Percentiles rank a stretch among this genome's conserved stretches.
These are phyloP conservation scores for Dothidotthia symphoricarpi DNA, from an alignment of 2,329 filamentous ascomycete species.

Conservation along the genomic window DNA sequence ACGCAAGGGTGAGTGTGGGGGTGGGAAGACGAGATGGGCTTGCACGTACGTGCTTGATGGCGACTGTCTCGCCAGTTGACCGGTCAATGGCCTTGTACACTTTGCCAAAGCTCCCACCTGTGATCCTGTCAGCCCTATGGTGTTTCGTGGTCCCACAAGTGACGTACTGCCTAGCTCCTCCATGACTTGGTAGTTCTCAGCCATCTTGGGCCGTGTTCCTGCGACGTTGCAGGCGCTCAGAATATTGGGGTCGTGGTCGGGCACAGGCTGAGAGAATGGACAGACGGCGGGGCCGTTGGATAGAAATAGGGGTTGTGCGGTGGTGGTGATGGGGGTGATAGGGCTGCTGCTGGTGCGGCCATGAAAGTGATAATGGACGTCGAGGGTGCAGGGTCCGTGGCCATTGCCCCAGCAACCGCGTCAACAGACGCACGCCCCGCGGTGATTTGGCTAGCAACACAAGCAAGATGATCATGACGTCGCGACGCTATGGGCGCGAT, in stretches of 20 bases:
- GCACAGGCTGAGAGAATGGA: conserved; percentile 21
- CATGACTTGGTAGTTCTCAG: conserved; percentile 87
- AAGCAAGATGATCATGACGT: conserved; percentile 9
- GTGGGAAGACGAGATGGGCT: background rate
- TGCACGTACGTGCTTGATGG: conserved; percentile 85
- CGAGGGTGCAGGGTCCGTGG: conserved; percentile 14
- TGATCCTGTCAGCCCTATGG: conserved; percentile 15
- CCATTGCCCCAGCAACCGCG: conserved; percentile 30
- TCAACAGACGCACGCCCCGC: conserved; percentile 32
- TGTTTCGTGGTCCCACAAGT: background rate
- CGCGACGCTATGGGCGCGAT: background rate
- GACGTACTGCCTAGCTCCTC: conserved; percentile 89
- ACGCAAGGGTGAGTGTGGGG: conserved; percentile 10
- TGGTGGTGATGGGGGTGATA: conserved; percentile 10
- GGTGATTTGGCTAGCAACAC: conserved; percentile 7
- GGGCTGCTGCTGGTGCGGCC: conserved; percentile 2
- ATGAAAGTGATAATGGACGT: conserved; percentile 17
- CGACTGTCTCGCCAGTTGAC: conserved; percentile 85
- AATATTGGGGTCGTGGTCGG: conserved; percentile 8
- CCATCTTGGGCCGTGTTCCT: conserved; percentile 54
- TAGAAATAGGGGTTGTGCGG: conserved; percentile 32
- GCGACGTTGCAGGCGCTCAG: conserved; percentile 17
- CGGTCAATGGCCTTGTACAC: conserved; percentile 97
- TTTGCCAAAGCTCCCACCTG: conserved; percentile 91
- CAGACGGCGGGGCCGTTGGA: conserved; percentile 24